phyloP scores from a whole-genome alignment of 1,139 yeast genomes.

The Candida albicans region DNA sequence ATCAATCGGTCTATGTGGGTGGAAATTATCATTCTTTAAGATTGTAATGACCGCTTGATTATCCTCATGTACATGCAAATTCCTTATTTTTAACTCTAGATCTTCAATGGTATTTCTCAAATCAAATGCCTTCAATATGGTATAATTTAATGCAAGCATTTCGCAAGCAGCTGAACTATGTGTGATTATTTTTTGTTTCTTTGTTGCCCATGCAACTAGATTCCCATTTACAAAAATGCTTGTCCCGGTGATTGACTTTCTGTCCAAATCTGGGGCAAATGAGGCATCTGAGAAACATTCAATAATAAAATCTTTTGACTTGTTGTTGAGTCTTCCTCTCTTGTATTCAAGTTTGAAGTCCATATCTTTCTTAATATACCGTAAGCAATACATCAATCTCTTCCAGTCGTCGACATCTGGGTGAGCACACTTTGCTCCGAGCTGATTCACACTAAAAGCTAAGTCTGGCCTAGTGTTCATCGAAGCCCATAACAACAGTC shows the following conservation, averaged over 20 bases:
- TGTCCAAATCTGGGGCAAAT: conserved; percentile 2
- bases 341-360: not conserved
- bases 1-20: conserved; percentile 4
- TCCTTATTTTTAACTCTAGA: not conserved
- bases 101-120: not conserved
- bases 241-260: conserved; percentile 1
- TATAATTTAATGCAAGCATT: not conserved
- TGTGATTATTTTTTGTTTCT: conserved; percentile 2
- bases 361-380: not conserved
- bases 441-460: not conserved
- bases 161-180: conserved; percentile 1
- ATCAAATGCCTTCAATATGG: not conserved
- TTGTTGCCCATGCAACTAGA: conserved; percentile 3
- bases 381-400: not conserved
- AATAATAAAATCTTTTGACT: not conserved
- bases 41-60: not conserved
- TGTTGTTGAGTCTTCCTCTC: not conserved
- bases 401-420: conserved; percentile 1
- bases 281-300: conserved; percentile 6
- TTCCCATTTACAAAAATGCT: conserved; percentile 4
- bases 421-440: not conserved
- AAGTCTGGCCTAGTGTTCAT: conserved; percentile 5
- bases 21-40: not conserved
- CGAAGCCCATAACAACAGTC: conserved; percentile 4
- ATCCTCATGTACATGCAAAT: conserved; percentile 1